A percentile compares a stretch with the other conserved stretches of the same genome.
phyloP scores from a whole-genome alignment of 371 early-diverging fungal genomes.

The Mucor circinelloides region DNA sequence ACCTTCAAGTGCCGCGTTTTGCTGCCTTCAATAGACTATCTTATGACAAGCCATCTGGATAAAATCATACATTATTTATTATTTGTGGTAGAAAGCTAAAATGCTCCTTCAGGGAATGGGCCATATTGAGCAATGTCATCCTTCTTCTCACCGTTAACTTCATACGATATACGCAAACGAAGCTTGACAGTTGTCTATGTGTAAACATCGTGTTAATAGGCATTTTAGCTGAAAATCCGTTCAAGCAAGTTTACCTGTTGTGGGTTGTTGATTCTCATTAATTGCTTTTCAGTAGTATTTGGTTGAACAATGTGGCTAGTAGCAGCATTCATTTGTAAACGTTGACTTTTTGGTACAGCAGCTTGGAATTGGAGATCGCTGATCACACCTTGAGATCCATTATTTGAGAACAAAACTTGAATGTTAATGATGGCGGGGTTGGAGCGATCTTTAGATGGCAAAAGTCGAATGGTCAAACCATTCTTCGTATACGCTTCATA shows the following conservation, averaged over 20 bases:
- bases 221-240: neutral
- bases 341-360: slow-evolving; percentile 90
- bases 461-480: slow-evolving; percentile 72
- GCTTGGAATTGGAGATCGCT: slow-evolving; percentile 82
- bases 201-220: neutral
- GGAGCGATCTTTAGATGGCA: slow-evolving; percentile 63
- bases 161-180: slow-evolving; percentile 75
- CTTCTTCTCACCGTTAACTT: slow-evolving; percentile 56
- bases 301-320: slow-evolving; percentile 62
- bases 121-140: slow-evolving; percentile 82
- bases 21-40: too few relatives aligned
- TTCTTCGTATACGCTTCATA: slow-evolving; percentile 78
- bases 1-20: neutral
- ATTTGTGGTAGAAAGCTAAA: slow-evolving; percentile 20
- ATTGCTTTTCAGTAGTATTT: slow-evolving; percentile 71
- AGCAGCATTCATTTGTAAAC: slow-evolving; percentile 83
- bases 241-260: slow-evolving; percentile 64
- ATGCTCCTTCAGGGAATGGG: slow-evolving; percentile 67
- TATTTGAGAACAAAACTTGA: slow-evolving; percentile 70
- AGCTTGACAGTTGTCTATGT: slow-evolving; percentile 71
- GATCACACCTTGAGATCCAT: slow-evolving; percentile 54
- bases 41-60: too few relatives aligned
- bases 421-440: slow-evolving; percentile 69
- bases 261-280: slow-evolving; percentile 86
- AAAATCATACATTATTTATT: neutral